These are phyloP conservation scores for Nannizziopsis barbatae DNA, from an alignment of 2,329 filamentous ascomycete genomes.

Conservation along the genomic window DNA sequence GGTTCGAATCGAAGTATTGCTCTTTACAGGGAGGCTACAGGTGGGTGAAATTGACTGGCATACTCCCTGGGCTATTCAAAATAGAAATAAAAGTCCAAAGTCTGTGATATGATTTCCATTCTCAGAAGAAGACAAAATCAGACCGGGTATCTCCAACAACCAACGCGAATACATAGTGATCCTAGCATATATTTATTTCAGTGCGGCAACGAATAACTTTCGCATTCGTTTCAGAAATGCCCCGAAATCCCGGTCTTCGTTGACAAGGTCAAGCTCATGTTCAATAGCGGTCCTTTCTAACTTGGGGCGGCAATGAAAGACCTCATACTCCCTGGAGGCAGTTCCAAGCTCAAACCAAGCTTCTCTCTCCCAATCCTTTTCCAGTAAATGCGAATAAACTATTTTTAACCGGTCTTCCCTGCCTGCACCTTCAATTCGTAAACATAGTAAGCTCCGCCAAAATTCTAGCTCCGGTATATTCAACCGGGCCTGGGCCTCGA, in stretches of 20 bases:
- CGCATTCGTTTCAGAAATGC: conserved; percentile 54
- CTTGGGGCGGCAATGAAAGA: conserved; percentile 64
- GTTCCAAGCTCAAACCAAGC: conserved; percentile 89
- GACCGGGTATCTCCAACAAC: conserved; percentile 1
- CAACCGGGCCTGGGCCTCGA: conserved; percentile 73
- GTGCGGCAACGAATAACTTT: conserved; percentile 45
- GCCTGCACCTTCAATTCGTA: conserved; percentile 81
- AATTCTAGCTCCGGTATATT: conserved; percentile 92
- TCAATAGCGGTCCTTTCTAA: conserved; percentile 46
- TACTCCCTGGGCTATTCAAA: no score
- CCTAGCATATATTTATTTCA: conserved; percentile 34
- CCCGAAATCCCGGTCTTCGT: conserved; percentile 50
- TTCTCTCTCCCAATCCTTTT: conserved; percentile 77
- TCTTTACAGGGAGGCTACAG: conserved; percentile 77
- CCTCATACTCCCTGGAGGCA: conserved; percentile 69
- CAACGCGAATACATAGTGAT: conserved; percentile 1
- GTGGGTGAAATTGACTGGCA: conserved; percentile 36
- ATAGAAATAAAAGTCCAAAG: background rate
- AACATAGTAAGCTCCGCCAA: conserved; percentile 82
- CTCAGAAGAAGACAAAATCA: background rate
- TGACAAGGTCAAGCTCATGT: conserved; percentile 45
- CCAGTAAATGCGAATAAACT: conserved; percentile 74
- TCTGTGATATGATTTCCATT: background rate
- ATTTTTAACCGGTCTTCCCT: conserved; percentile 79
- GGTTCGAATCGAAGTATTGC: conserved; percentile 65